phyloP scores from a whole-genome alignment of 495 filamentous ascomycete species.

The Penicillium simplicissimum region DNA sequence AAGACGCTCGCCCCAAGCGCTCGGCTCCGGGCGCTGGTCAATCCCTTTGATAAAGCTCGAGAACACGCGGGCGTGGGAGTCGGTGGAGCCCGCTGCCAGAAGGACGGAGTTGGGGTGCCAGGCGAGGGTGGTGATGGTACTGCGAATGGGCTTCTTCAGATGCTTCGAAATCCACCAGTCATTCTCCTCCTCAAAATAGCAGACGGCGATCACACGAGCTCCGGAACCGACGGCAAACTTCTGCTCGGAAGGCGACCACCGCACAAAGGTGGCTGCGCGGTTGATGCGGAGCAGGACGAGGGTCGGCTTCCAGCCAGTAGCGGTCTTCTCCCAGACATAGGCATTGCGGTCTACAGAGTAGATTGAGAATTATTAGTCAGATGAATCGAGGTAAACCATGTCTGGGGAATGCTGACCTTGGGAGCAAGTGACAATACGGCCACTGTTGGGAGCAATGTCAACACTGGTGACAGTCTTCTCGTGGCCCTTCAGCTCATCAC shows the following conservation, averaged over 20 bases:
- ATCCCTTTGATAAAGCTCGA: conserved; percentile 95
- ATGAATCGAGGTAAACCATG: background rate
- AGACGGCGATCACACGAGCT: conserved; percentile 92
- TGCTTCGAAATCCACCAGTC: conserved; percentile 99
- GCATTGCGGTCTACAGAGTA: conserved; percentile 84
- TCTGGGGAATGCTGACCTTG: conserved; percentile 60
- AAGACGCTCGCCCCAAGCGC: conserved; percentile 89
- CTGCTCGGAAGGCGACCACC: conserved; percentile 94
- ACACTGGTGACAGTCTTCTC: conserved; percentile 96
- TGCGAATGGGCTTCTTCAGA: conserved; percentile 95
- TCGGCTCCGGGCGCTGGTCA: conserved; percentile 82
- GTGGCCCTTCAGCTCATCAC: conserved; percentile 91
- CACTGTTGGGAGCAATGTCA: conserved; percentile 86
- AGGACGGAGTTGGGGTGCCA: conserved; percentile 99
- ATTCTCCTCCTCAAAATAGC: conserved; percentile 98
- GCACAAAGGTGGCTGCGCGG: conserved; percentile 92
- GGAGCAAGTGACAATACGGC: conserved; percentile 95
- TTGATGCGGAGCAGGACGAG: conserved; percentile 97
- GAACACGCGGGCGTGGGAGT: conserved; percentile 96
- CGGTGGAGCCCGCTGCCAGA: conserved; percentile 89
- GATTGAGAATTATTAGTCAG: conserved; percentile 5
- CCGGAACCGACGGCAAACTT: conserved; percentile 98
- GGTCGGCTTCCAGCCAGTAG: conserved; percentile 92
- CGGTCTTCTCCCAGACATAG: conserved; percentile 93
- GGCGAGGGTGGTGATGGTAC: conserved; percentile 86